Evolutionary conservation across 306 rosid species (phyloP).

Genomic region (Glycine tomentella): DNA sequence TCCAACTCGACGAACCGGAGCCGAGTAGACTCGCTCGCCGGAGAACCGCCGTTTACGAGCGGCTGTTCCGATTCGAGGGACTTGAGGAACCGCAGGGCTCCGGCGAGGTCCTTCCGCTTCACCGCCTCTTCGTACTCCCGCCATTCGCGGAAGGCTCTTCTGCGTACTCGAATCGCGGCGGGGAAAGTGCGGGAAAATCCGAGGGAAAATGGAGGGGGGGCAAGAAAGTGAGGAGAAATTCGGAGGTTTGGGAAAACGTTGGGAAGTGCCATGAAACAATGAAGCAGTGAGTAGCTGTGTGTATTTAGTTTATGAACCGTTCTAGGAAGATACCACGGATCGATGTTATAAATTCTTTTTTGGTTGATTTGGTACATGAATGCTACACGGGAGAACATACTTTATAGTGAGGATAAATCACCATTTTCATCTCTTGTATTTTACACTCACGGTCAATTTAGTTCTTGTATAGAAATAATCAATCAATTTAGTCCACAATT

Average conservation of each 20-base stretch:
- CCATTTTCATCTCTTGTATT: no score
- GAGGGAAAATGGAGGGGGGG: conserved; percentile 30
- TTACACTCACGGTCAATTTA: no score
- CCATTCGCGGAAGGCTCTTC: conserved; percentile 79
- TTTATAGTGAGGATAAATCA: no score
- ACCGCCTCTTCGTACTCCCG: conserved; percentile 91
- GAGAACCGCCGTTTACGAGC: conserved; percentile 43
- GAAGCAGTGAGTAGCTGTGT: neutral
- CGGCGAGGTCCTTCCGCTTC: conserved; percentile 91
- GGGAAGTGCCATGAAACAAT: conserved; percentile 54
- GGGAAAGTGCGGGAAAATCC: conserved; percentile 37
- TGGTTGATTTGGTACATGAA: no score
- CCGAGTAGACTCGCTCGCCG: conserved; percentile 49
- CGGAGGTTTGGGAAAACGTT: conserved; percentile 20
- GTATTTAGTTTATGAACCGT: no score
- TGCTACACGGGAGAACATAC: no score
- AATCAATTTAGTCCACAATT: no score
- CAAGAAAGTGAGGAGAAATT: conserved; percentile 41
- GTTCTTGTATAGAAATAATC: no score
- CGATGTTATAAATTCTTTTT: no score
- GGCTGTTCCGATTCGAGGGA: conserved; percentile 59
- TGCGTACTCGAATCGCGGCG: neutral
- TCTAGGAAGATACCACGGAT: no score
- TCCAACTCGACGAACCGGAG: conserved; percentile 61
- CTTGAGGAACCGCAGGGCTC: conserved; percentile 76